Evolutionary conservation across 2,329 filamentous ascomycete species (phyloP).

Genomic region (Trichophyton verrucosum): DNA sequence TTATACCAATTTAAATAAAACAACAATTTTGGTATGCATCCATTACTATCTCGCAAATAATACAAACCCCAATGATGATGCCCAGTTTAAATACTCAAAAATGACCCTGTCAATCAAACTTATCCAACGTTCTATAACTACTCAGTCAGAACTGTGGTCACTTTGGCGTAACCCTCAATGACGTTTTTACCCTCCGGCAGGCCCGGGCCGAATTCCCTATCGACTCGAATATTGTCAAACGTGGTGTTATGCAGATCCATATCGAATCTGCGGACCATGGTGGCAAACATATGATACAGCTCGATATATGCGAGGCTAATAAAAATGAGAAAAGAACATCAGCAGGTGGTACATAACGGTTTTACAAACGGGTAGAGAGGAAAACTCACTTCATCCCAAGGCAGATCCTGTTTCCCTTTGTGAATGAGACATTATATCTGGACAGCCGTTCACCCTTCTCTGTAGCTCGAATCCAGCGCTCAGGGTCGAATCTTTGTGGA

Average conservation of each 20-base stretch:
- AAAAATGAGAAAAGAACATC: neutral
- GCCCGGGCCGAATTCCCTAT: neutral
- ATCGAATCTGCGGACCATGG: slow-evolving; percentile 8
- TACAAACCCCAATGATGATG: neutral
- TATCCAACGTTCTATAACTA: neutral
- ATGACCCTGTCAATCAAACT: neutral
- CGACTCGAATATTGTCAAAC: neutral
- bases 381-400: slow-evolving; percentile 16
- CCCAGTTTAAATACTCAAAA: neutral
- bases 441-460: slow-evolving; percentile 13
- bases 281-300: slow-evolving; percentile 7
- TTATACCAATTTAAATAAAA: neutral
- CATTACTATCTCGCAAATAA: neutral
- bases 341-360: neutral
- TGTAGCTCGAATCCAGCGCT: slow-evolving; percentile 17
- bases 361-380: neutral
- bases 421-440: slow-evolving; percentile 17
- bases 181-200: neutral
- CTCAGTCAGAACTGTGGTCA: neutral
- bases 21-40: neutral
- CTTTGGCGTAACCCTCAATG: neutral
- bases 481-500: slow-evolving; percentile 15
- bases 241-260: slow-evolving; percentile 2
- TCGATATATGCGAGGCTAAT: slow-evolving; percentile 8
- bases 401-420: slow-evolving; percentile 16